phyloP scores from a whole-genome alignment of 805 yeast genomes.

The Yamadazyma ubonensis region DNA sequence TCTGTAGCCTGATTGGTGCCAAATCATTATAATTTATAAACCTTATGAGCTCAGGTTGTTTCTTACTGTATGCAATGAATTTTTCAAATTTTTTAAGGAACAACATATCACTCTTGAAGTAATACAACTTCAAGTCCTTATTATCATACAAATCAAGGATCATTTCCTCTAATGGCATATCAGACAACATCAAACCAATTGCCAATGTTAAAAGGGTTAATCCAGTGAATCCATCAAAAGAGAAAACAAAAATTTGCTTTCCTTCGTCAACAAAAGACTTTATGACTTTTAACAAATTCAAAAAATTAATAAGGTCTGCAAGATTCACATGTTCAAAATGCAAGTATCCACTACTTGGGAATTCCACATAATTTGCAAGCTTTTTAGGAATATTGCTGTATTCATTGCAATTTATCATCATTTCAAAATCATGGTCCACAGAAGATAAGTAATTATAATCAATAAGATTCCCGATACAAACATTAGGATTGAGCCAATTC shows the following conservation, averaged over 20 bases:
- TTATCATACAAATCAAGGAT: constrained; percentile 18
- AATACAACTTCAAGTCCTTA: constrained; percentile 25
- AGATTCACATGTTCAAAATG: constrained; percentile 21
- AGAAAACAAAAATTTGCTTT: constrained; percentile 29
- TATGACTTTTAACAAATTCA: constrained; percentile 31
- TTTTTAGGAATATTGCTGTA: constrained; percentile 44
- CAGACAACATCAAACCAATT: constrained; percentile 15
- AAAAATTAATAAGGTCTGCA: constrained; percentile 25
- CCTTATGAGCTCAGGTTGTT: constrained; percentile 5
- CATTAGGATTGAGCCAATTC: constrained; percentile 24
- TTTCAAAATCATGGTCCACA: constrained; percentile 39
- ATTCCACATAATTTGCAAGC: constrained; percentile 32
- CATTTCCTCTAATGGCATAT: constrained; percentile 24
- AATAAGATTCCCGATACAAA: constrained; percentile 32
- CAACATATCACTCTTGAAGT: constrained; percentile 27
- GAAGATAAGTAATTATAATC: constrained; percentile 25
- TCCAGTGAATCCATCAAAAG: constrained; percentile 41
- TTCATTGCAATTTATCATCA: constrained; percentile 59
- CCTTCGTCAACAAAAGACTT: constrained; percentile 20
- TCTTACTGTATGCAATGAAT: constrained; percentile 20
- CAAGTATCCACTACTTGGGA: constrained; percentile 31
- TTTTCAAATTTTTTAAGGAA: constrained; percentile 31
- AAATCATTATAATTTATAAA: constrained; percentile 14
- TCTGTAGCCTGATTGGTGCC: not conserved
- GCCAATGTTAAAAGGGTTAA: constrained; percentile 25